Base-by-base conservation (phyloP, 768 basidiomycete species). In the Panaeolus cyanescens region DNA sequence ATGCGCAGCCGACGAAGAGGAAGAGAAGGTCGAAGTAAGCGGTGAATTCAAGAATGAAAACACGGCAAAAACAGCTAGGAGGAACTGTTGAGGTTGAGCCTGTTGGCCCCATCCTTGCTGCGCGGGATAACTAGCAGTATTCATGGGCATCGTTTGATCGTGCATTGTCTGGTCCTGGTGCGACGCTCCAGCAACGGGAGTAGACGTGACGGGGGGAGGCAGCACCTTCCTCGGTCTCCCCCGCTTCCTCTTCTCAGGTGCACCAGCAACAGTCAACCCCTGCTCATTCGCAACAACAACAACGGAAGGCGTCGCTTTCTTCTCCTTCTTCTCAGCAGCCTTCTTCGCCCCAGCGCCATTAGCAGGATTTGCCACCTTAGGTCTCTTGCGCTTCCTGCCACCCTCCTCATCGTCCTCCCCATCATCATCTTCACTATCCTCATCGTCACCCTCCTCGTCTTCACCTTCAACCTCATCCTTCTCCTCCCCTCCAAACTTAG, bases 1-100 rank as follows among this genome's bases (percentile, higher is more conserved):
- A 55, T 88, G 84, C 31, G 72, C 71, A 3, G 70, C 58, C 9
- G 71, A 68, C 5, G 76, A 72, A 0, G 79, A 64, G 9, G 75
- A 73, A 20, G 58, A 42, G 40, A 32, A 42, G 3, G 74, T 72
- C 1, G 83, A 78, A 0, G 87, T 80, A 17, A 91, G 71, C 2
- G 90, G 87, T 0, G 88, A 90, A 67, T 91, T 92, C 79, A 93
- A 91, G 75, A 94, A 90, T 0, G 91, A 93, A 76, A 95, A 92
- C 58, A 94, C 79, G 0, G 91, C 90, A 67, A 94, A 94, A 28
- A 86, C 86, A 28, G 91, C 92, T 53, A 95, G 85, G 56, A 94
- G 86, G 71, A 90, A 93, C 63, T 92, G 91, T 25, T 78, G 80
- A 13, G 75, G 71, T 40, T 76, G 77, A 1, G 68, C 53, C 32